Percentiles rank a stretch among this genome's conserved stretches.
These are phyloP conservation scores for Gastrodia elata DNA, from an alignment of 106 monocot species.

Conservation along the genomic window DNA sequence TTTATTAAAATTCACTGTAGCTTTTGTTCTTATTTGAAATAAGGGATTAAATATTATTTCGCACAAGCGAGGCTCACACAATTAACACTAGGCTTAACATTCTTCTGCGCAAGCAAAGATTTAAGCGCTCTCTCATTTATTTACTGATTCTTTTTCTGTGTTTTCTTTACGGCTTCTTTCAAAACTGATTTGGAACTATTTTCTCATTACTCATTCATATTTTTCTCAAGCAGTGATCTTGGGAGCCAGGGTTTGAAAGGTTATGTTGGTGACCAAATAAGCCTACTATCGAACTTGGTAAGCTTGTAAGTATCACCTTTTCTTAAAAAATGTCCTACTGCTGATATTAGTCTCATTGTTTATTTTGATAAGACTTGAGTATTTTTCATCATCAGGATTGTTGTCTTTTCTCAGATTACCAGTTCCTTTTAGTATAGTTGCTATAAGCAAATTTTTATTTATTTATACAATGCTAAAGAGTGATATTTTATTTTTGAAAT, in stretches of 20 bases:
- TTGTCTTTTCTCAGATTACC: background rate
- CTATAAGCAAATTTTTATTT: background rate
- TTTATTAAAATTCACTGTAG: background rate
- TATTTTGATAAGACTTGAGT: background rate
- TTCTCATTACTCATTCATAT: background rate
- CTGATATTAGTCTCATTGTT: background rate
- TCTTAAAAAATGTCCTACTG: slow-evolving; percentile 1
- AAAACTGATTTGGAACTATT: background rate
- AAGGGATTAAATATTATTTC: background rate
- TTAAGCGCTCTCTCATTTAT: background rate
- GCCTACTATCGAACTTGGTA: slow-evolving; percentile 74
- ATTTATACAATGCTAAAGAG: background rate
- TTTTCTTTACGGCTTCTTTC: background rate
- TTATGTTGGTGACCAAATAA: slow-evolving; percentile 69
- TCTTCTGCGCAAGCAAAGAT: background rate
- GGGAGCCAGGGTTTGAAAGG: slow-evolving; percentile 96
- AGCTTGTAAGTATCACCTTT: slow-evolving; percentile 85
- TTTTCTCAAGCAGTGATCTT: slow-evolving; percentile 50
- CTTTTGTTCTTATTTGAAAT: background rate
- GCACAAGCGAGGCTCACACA: background rate
- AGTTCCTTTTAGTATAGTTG: background rate
- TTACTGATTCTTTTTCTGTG: background rate
- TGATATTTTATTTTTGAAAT: background rate
- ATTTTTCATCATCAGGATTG: background rate
- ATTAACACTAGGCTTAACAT: background rate